Evolutionary conservation across 306 rosid genomes (phyloP).

Genomic region (Rosa rugosa): DNA sequence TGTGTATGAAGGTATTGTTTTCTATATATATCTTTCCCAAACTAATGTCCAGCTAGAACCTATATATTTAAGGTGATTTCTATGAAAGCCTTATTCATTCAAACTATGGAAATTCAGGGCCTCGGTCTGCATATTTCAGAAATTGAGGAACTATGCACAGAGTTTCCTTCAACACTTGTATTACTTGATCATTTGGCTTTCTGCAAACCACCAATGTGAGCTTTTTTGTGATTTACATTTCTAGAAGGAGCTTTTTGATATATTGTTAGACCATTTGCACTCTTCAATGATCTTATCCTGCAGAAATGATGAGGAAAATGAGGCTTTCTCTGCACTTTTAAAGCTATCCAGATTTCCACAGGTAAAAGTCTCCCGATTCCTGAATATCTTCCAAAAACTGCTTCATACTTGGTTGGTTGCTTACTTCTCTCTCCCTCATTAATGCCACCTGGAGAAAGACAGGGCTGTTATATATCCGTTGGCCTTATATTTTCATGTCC

Average conservation of each 20-base stretch:
- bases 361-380: conserved; percentile 36
- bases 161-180: conserved; percentile 76
- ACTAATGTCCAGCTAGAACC: not conserved
- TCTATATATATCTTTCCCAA: not conserved
- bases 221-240: not conserved
- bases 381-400: not conserved
- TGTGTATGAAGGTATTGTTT: conserved; percentile 78
- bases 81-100: not conserved
- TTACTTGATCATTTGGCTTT: conserved; percentile 85
- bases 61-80: not conserved
- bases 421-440: not conserved
- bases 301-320: conserved; percentile 73
- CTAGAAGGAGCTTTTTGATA: conserved; percentile 7
- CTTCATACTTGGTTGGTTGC: not conserved
- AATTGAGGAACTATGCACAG: conserved; percentile 75
- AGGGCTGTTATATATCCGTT: conserved; percentile 3
- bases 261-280: not conserved
- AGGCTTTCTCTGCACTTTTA: conserved; percentile 59
- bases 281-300: conserved; percentile 24
- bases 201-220: conserved; percentile 86
- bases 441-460: conserved; percentile 4
- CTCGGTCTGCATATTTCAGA: conserved; percentile 70
- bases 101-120: conserved; percentile 50
- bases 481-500: conserved; percentile 3
- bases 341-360: conserved; percentile 83